A percentile compares a stretch with the other conserved stretches of the same genome.
Conservation (phyloP, 1,284 basidiomycete species). For the Acaromyces ingoldii region DNA sequence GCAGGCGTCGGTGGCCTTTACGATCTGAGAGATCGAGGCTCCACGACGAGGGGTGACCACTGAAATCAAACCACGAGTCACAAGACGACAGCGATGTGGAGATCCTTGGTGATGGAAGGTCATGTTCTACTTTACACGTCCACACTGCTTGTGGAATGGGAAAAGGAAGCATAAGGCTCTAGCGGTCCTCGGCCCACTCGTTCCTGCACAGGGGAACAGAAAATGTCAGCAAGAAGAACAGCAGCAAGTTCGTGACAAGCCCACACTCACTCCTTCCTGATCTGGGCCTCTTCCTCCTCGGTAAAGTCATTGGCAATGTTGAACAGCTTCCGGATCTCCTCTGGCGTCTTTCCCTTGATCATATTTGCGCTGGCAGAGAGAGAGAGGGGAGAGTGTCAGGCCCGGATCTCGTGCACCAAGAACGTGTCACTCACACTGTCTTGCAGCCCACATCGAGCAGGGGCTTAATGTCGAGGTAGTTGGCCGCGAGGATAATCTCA, state of each 20-base stretch:
- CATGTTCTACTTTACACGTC: not conserved
- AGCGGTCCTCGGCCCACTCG: conserved; percentile 51
- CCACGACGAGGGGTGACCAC: conserved; percentile 1
- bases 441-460: conserved; percentile 98
- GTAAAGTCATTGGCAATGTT: conserved; percentile 79
- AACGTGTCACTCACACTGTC: conserved; percentile 63
- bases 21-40: not conserved
- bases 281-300: conserved; percentile 98
- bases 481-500: conserved; percentile 98
- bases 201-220: conserved; percentile 5
- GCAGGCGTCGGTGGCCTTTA: conserved; percentile 2
- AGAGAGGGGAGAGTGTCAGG: not conserved
- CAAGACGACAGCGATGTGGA: not conserved
- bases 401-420: not conserved
- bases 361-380: conserved; percentile 86
- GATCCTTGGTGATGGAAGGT: not conserved
- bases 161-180: conserved; percentile 6
- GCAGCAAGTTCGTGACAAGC: not conserved
- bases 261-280: conserved; percentile 92
- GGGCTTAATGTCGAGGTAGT: conserved; percentile 99
- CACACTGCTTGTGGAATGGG: not conserved
- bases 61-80: not conserved
- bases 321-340: conserved; percentile 92
- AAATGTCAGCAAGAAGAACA: too few relatives aligned
- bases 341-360: conserved; percentile 97